A percentile compares a stretch with the other conserved stretches of the same genome.
Conservation (phyloP, 2,329 filamentous ascomycete species). For the Madurella fahalii region DNA sequence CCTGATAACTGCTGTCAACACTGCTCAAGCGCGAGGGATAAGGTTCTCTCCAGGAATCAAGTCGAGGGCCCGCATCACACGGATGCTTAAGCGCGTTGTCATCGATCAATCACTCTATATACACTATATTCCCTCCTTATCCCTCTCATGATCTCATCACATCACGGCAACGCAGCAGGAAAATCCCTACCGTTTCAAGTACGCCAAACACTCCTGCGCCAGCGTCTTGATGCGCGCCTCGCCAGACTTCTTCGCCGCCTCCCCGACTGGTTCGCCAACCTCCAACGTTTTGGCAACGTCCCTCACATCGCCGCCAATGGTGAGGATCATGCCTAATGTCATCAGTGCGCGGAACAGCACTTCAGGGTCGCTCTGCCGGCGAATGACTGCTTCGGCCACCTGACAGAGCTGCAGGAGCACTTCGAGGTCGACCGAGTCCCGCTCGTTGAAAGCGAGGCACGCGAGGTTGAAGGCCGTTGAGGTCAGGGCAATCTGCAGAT, state of each 20-base stretch:
- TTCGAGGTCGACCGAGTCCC: slow-evolving; percentile 42
- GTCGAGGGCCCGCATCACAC: too few relatives aligned
- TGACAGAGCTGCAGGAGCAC: slow-evolving; percentile 42
- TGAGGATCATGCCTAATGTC: slow-evolving; percentile 73
- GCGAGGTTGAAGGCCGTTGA: slow-evolving; percentile 83
- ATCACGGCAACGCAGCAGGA: not conserved
- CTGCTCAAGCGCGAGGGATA: too few relatives aligned
- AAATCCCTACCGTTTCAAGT: slow-evolving; percentile 29
- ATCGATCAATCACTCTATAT: too few relatives aligned
- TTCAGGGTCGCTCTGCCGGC: slow-evolving; percentile 69
- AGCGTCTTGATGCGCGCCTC: slow-evolving; percentile 48
- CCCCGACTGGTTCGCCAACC: slow-evolving; percentile 38
- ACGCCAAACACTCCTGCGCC: slow-evolving; percentile 43
- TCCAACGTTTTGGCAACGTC: slow-evolving; percentile 41
- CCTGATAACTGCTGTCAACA: too few relatives aligned
- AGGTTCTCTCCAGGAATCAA: too few relatives aligned
- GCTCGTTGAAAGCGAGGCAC: slow-evolving; percentile 60
- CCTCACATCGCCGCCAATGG: slow-evolving; percentile 47
- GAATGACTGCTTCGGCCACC: slow-evolving; percentile 59
- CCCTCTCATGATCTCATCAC: not conserved
- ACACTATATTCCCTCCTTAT: too few relatives aligned
- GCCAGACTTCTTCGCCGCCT: slow-evolving; percentile 40
- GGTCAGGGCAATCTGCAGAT: slow-evolving; percentile 75
- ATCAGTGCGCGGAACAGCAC: slow-evolving; percentile 79
- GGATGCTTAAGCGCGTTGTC: too few relatives aligned